A percentile compares a stretch with the other conserved stretches of the same genome.
Evolutionary conservation across 1,284 basidiomycete species (phyloP).

Genomic region (Microbotryum violaceum): DNA sequence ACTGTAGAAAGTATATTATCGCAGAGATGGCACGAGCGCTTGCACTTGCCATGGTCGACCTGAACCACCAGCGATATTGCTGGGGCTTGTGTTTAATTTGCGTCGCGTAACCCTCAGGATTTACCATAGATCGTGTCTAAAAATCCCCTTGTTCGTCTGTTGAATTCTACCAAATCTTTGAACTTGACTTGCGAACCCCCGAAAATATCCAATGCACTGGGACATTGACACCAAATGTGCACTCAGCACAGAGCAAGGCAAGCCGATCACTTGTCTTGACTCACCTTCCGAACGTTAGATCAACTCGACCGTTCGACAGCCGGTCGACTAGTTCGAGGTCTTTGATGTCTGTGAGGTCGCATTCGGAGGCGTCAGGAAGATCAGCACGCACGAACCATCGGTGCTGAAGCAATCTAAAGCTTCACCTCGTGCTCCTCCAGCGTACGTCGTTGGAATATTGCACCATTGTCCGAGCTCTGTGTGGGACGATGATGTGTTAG

Average conservation of each 20-base stretch:
- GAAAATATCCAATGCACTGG: conserved; percentile 72
- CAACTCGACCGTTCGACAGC: conserved; percentile 77
- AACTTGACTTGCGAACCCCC: conserved; percentile 67
- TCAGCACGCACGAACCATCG: background rate
- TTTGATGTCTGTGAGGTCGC: conserved; percentile 54
- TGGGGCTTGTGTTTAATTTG: no score
- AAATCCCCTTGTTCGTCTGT: conserved; percentile 9
- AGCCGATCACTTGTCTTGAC: conserved; percentile 22
- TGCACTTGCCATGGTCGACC: no score
- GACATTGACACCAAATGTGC: background rate
- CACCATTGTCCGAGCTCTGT: conserved; percentile 87
- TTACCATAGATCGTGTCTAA: no score
- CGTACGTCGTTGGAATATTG: conserved; percentile 86
- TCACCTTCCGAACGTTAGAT: conserved; percentile 91
- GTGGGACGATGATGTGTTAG: background rate
- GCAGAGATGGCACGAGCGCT: no score
- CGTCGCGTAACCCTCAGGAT: no score
- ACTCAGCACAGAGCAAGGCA: background rate
- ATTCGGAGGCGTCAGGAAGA: conserved; percentile 5
- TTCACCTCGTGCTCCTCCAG: conserved; percentile 85
- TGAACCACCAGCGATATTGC: no score
- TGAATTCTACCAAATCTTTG: conserved; percentile 55
- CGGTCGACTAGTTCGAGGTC: conserved; percentile 78
- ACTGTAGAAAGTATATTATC: no score
- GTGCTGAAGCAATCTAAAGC: background rate